phyloP scores from a whole-genome alignment of 1,139 yeast genomes.

The Sugiyamaella grinbergsii region DNA sequence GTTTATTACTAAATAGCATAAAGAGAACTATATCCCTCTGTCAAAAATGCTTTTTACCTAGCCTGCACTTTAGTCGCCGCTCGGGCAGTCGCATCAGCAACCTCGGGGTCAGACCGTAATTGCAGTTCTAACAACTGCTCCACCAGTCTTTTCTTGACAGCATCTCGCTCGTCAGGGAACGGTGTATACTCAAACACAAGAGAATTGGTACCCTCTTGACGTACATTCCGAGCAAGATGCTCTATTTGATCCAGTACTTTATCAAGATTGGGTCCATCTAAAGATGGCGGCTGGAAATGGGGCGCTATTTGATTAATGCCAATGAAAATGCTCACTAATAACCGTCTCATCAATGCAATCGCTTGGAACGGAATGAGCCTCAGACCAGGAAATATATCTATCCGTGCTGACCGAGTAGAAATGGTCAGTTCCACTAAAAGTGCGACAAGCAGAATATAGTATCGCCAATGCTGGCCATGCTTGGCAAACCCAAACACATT shows the following conservation, averaged over 20 bases:
- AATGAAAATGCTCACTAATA: constrained; percentile 22
- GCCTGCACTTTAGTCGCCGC: constrained; percentile 4
- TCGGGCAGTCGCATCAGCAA: constrained; percentile 24
- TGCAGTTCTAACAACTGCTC: constrained; percentile 24
- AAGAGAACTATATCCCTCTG: too few relatives aligned
- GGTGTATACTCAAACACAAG: constrained; percentile 26
- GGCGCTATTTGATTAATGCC: constrained; percentile 28
- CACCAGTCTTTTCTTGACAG: constrained; percentile 18
- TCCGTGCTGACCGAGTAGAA: constrained; percentile 29
- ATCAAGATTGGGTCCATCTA: constrained; percentile 2
- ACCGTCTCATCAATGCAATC: constrained; percentile 25
- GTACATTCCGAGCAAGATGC: constrained; percentile 16
- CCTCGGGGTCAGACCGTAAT: constrained; percentile 30
- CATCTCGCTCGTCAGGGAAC: constrained; percentile 18
- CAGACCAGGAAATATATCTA: constrained; percentile 21
- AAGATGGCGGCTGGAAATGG: constrained; percentile 19
- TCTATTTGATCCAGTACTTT: constrained; percentile 21
- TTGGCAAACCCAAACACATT: constrained; percentile 31
- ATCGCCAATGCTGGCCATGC: constrained; percentile 36
- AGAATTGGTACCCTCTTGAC: constrained; percentile 19
- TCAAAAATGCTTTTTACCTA: neutral
- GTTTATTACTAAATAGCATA: too few relatives aligned
- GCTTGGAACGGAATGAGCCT: constrained; percentile 32
- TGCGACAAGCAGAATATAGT: constrained; percentile 28
- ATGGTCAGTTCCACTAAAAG: constrained; percentile 31